phyloP scores from a whole-genome alignment of 1,284 basidiomycete genomes.

The Ceratorhiza oryzae-sativae region DNA sequence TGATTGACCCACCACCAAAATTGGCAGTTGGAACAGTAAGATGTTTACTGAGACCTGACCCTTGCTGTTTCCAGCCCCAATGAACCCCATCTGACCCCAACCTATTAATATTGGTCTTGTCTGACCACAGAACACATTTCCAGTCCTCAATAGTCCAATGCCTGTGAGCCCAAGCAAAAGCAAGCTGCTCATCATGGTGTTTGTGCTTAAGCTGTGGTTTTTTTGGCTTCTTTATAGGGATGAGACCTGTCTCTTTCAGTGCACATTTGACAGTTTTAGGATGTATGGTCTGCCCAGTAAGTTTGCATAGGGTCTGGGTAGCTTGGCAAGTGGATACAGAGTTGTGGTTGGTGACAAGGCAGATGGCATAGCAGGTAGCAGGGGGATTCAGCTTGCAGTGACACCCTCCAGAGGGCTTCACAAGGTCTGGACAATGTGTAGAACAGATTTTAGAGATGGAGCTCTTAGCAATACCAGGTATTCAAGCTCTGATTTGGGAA shows the following conservation, averaged over 20 bases:
- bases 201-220: not conserved
- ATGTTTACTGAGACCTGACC: not conserved
- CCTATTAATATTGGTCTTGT: constrained; percentile 26
- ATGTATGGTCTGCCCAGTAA: constrained; percentile 5
- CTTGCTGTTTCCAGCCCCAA: not conserved
- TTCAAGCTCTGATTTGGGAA: not conserved
- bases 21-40: constrained; percentile 6
- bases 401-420: not conserved
- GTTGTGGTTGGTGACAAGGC: constrained; percentile 10
- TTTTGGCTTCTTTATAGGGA: constrained; percentile 2
- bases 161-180: not conserved
- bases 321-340: not conserved
- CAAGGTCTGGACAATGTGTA: constrained; percentile 1
- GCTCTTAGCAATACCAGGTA: not conserved
- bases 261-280: constrained; percentile 15
- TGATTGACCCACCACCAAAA: constrained; percentile 20
- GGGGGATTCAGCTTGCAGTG: not conserved
- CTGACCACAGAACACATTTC: constrained; percentile 5
- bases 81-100: constrained; percentile 12
- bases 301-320: not conserved
- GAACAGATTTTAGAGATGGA: not conserved
- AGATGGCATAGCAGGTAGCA: constrained; percentile 5
- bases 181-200: not conserved
- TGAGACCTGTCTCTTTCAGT: not conserved
- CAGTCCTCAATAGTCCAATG: constrained; percentile 15